Conservation (phyloP, 2,329 filamentous ascomycete genomes). For the Pestalotiopsis fici region DNA sequence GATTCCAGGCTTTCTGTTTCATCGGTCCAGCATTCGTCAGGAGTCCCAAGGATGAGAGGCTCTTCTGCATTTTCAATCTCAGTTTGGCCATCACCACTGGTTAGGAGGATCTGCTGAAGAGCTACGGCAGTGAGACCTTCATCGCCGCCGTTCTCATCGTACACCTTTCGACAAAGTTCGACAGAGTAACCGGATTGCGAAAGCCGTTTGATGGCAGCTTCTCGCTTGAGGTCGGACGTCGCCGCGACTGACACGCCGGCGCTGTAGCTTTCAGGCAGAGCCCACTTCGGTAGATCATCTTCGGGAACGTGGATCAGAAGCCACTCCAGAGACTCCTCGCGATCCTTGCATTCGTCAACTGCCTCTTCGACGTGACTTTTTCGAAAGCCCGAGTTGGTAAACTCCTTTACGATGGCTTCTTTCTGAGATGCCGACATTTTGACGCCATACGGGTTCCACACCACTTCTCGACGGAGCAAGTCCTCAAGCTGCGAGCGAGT, state of each 20-base stretch:
- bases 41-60: slow-evolving; percentile 49
- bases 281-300: slow-evolving; percentile 92
- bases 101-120: slow-evolving; percentile 71
- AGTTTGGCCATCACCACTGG: slow-evolving; percentile 36
- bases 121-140: slow-evolving; percentile 77
- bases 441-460: slow-evolving; percentile 85
- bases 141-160: slow-evolving; percentile 70
- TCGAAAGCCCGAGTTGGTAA: slow-evolving; percentile 82
- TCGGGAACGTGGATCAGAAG: slow-evolving; percentile 95
- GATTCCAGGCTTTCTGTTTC: slow-evolving; percentile 83
- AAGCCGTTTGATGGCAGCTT: slow-evolving; percentile 81
- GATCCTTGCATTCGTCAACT: slow-evolving; percentile 81
- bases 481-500: slow-evolving; percentile 79
- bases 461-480: slow-evolving; percentile 73
- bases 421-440: slow-evolving; percentile 61
- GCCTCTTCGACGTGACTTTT: slow-evolving; percentile 88
- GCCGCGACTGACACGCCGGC: slow-evolving; percentile 87
- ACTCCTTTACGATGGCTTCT: slow-evolving; percentile 67
- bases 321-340: slow-evolving; percentile 94
- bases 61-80: slow-evolving; percentile 37
- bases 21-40: slow-evolving; percentile 76
- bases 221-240: slow-evolving; percentile 71
- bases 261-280: slow-evolving; percentile 86
- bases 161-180: slow-evolving; percentile 78
- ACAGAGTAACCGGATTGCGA: slow-evolving; percentile 80